These are phyloP conservation scores for Mesotaenium endlicherianum DNA, from an alignment of 139 green algal genomes.

Conservation along the genomic window DNA sequence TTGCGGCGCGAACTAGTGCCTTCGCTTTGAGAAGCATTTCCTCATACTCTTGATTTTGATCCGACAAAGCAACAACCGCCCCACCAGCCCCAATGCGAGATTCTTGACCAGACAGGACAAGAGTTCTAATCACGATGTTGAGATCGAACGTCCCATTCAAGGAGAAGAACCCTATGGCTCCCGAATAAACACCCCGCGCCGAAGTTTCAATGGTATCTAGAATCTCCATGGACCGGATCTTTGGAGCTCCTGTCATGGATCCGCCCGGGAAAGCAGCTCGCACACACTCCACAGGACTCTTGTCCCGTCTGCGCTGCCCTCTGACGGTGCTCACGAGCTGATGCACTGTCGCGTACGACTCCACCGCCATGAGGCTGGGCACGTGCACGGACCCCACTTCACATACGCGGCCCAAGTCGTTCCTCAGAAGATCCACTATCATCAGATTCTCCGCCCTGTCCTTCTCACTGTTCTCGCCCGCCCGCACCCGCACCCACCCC, in stretches of 20 bases:
- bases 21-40: conserved; percentile 94
- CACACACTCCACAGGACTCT: conserved; percentile 66
- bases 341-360: conserved; percentile 87
- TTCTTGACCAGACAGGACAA: conserved; percentile 58
- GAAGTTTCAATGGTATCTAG: conserved; percentile 82
- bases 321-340: conserved; percentile 76
- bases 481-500: background rate
- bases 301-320: conserved; percentile 49
- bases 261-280: conserved; percentile 86
- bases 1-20: conserved; percentile 55
- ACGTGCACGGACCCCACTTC: conserved; percentile 73
- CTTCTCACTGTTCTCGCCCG: conserved; percentile 71
- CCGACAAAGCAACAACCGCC: conserved; percentile 87
- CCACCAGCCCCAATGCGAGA: conserved; percentile 84
- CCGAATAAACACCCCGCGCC: conserved; percentile 87
- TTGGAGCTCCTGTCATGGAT: conserved; percentile 86
- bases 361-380: conserved; percentile 86
- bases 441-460: conserved; percentile 98
- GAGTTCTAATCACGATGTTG: conserved; percentile 98
- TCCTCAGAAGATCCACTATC: conserved; percentile 98
- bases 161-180: conserved; percentile 84
- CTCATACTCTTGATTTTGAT: conserved; percentile 76
- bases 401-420: conserved; percentile 88
- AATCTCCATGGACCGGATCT: conserved; percentile 74
- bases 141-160: conserved; percentile 91